Percentiles rank a stretch among this genome's conserved stretches.
These are phyloP conservation scores for Globisporangium barbulae DNA, from an alignment of 352 stramenopile genomes.

Conservation along the genomic window DNA sequence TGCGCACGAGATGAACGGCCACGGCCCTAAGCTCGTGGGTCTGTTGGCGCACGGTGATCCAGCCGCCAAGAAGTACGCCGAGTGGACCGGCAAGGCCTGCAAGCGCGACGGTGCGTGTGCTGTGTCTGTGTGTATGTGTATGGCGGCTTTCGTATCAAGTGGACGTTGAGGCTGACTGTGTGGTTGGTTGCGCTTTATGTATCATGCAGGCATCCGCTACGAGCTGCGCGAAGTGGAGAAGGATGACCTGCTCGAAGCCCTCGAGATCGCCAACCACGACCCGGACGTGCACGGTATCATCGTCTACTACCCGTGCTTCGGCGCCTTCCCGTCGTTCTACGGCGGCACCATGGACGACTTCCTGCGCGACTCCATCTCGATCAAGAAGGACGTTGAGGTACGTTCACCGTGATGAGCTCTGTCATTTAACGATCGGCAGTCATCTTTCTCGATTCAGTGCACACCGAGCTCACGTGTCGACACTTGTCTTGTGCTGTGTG, in stretches of 20 bases:
- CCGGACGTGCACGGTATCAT: slow-evolving; percentile 96
- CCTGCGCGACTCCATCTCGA: slow-evolving; percentile 93
- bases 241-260: slow-evolving; percentile 91
- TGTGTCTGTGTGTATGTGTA: neutral
- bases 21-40: slow-evolving; percentile 86
- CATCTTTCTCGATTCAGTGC: neutral
- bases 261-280: slow-evolving; percentile 93
- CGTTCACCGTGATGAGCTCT: neutral
- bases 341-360: slow-evolving; percentile 98
- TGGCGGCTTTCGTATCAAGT: too few relatives aligned
- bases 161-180: neutral
- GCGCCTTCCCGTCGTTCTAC: slow-evolving; percentile 94
- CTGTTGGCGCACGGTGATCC: slow-evolving; percentile 95
- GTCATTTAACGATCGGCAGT: neutral
- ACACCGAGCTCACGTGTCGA: neutral
- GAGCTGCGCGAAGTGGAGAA: slow-evolving; percentile 93
- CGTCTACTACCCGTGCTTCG: slow-evolving; percentile 99
- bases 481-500: too few relatives aligned
- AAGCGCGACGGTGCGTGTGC: slow-evolving; percentile 66
- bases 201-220: slow-evolving; percentile 87
- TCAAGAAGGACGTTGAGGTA: slow-evolving; percentile 96
- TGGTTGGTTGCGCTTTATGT: neutral
- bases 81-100: slow-evolving; percentile 96
- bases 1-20: slow-evolving; percentile 60
- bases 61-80: slow-evolving; percentile 94